A percentile compares a stretch with the other conserved stretches of the same genome.
Conservation (phyloP, 2,329 filamentous ascomycete species). For the Botryotinia calthae region DNA sequence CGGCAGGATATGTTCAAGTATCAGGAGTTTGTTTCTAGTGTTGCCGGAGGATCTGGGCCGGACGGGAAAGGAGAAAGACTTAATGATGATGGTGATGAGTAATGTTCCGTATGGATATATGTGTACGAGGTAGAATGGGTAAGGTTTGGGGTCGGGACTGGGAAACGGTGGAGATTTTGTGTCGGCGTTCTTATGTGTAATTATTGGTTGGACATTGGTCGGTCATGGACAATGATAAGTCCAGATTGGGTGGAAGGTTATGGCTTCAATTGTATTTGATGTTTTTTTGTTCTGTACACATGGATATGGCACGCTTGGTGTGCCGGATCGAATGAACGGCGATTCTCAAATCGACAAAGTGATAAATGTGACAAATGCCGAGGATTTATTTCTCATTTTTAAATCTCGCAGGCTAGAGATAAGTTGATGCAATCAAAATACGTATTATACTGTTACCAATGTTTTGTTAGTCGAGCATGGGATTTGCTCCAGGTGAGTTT, state of each 20-base stretch:
- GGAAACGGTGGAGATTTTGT: slow-evolving; percentile 2
- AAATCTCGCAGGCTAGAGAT: not conserved
- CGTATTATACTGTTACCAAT: not conserved
- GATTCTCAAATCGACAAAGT: not conserved
- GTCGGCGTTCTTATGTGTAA: slow-evolving; percentile 16
- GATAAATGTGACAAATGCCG: not conserved
- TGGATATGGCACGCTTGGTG: not conserved
- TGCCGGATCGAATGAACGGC: not conserved
- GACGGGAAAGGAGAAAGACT: slow-evolving; percentile 30
- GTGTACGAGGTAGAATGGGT: slow-evolving; percentile 11
- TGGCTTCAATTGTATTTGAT: slow-evolving; percentile 7
- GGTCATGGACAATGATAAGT: not conserved
- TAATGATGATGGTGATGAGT: slow-evolving; percentile 21
- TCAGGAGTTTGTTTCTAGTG: slow-evolving; percentile 72
- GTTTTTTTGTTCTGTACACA: not conserved
- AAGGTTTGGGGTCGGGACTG: slow-evolving; percentile 5
- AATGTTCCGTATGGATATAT: slow-evolving; percentile 18
- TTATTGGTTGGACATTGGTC: slow-evolving; percentile 16
- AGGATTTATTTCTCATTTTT: not conserved
- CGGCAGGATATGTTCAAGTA: slow-evolving; percentile 91
- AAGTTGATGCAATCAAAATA: not conserved
- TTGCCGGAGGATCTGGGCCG: slow-evolving; percentile 34
- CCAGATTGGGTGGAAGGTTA: slow-evolving; percentile 16
- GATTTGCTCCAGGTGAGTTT: not conserved
- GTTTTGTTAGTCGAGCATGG: not conserved